Base-by-base conservation (phyloP, 1,284 basidiomycete species). In the Naganishia cerealis region DNA sequence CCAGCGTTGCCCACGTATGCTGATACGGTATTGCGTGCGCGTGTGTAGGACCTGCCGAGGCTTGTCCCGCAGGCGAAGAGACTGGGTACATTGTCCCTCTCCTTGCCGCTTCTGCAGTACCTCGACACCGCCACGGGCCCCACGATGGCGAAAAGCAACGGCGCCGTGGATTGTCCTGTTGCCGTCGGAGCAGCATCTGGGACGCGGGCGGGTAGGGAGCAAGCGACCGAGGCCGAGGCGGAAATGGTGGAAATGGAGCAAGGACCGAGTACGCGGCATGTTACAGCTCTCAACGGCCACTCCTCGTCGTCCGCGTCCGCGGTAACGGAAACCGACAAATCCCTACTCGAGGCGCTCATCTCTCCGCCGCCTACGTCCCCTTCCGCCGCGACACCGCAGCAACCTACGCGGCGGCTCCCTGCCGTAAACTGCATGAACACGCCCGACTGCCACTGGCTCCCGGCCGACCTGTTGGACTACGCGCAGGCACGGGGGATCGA, bases 391-490 rank as follows among this genome's bases (percentile, higher is more conserved):
- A n/a, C 46, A 56, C n/a, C n/a, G 21, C 33, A 21, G 21, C 67
- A n/a, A n/a, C 40, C 38, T 46, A 15, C 38, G 36, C 2, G 18
- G 50, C 26, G 48, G 38, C n/a, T 24, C 40, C 16, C n/a, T n/a
- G 46, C 46, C n/a, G 73, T 77, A 57, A 80, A 81, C 69, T 74
- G 77, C 55, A 65, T 81, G 52, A 77, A 80, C 66, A 79, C 79
- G 24, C 76, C 78, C 13, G 80, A 81, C 70, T 80, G 79, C 70
- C 76, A 78, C 70, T 74, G 74, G 59, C 61, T 81, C 39, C 77
- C 79, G 1, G 69, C 73, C 29, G 77, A 78, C 16, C 77, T 77
- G 58, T 72, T 74, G 13, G 65, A 57, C 3, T 81, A 73, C 57
- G 80, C 80, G 0, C 74, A 67, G 57, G 70, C 72, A 42, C 69